These are phyloP conservation scores for Jaapia argillacea DNA, from an alignment of 768 basidiomycete species.

Conservation along the genomic window DNA sequence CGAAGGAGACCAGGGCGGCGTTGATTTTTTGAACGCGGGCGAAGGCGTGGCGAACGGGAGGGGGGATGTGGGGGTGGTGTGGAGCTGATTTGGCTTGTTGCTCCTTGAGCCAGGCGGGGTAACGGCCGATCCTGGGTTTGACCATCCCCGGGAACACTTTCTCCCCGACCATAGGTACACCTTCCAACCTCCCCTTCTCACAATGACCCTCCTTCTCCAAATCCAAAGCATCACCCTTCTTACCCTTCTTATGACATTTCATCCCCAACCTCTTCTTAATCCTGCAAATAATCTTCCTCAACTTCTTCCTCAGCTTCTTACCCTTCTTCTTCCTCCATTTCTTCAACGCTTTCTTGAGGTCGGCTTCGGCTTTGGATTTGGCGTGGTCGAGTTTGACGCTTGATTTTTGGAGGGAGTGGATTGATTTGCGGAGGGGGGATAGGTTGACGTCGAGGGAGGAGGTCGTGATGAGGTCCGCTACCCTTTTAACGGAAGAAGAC, in stretches of 20 bases:
- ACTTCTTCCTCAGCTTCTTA: conserved; percentile 14
- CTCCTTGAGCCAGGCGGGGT: conserved; percentile 17
- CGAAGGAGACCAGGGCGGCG: conserved; percentile 59
- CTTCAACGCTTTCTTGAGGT: conserved; percentile 36
- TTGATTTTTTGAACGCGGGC: conserved; percentile 52
- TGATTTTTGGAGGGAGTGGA: conserved; percentile 35
- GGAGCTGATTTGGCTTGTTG: conserved; percentile 4
- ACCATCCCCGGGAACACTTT: conserved; percentile 1
- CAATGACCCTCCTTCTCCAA: not conserved
- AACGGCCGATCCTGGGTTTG: conserved; percentile 17
- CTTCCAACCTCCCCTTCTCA: conserved; percentile 7
- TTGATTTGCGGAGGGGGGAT: conserved; percentile 32
- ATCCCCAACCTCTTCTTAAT: conserved; percentile 30
- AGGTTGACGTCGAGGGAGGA: conserved; percentile 25
- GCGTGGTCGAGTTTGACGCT: conserved; percentile 51
- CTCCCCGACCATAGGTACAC: conserved; percentile 4
- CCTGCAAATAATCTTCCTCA: conserved; percentile 23
- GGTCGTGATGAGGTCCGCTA: conserved; percentile 15
- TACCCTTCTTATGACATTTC: conserved; percentile 14
- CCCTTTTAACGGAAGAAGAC: conserved; percentile 14
- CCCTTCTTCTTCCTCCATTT: conserved; percentile 21
- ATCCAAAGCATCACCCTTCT: not conserved
- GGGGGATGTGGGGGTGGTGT: conserved; percentile 7
- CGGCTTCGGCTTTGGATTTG: conserved; percentile 43
- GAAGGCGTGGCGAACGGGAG: conserved; percentile 26